Evolutionary conservation across 192 early-diverging fungal genomes (phyloP).

Genomic region (Coemansia sp.): DNA sequence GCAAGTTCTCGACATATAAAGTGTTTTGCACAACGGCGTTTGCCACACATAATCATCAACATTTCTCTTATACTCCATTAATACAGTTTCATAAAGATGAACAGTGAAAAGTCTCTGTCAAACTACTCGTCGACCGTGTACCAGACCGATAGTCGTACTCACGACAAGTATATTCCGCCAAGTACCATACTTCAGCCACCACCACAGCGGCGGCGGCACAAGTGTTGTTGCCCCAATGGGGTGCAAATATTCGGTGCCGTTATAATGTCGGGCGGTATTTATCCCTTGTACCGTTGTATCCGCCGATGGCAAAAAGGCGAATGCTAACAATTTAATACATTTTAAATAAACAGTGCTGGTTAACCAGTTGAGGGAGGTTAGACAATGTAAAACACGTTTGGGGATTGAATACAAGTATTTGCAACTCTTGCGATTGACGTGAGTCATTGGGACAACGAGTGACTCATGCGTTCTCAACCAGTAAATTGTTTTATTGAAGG

Average conservation of each 20-base stretch:
- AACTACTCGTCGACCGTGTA: constrained; percentile 4
- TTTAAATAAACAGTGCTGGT: background rate
- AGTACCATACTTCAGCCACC: background rate
- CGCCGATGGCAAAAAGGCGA: constrained; percentile 35
- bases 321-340: background rate
- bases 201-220: background rate
- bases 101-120: background rate
- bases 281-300: constrained; percentile 26
- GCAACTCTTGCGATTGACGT: background rate
- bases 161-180: constrained; percentile 2
- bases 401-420: too few species aligned
- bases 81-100: background rate
- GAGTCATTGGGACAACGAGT: background rate
- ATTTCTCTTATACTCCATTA: background rate
- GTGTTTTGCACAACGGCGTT: background rate
- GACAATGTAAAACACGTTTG: too few species aligned
- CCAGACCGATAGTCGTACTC: background rate
- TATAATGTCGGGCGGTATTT: constrained; percentile 26
- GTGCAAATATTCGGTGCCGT: constrained; percentile 15
- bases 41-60: background rate
- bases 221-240: background rate
- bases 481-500: background rate
- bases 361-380: too few species aligned
- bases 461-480: background rate
- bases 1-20: background rate